Percentiles rank a stretch among this genome's conserved stretches.
Conservation (phyloP, 148 eudicot species). For the Rhododendron griersonianum region DNA sequence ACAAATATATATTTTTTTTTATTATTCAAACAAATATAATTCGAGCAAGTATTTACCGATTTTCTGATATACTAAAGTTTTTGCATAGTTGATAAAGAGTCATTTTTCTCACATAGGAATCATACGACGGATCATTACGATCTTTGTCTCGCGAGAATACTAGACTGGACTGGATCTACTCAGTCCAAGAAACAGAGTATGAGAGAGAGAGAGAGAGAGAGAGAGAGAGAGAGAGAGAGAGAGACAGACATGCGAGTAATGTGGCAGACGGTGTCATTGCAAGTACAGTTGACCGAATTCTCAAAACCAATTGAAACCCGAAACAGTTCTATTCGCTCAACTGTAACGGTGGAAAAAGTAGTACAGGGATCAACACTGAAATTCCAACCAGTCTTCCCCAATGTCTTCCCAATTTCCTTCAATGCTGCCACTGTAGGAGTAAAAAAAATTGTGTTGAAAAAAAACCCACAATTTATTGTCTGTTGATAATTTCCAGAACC, state of each 20-base stretch:
- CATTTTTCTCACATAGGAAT: too few relatives aligned
- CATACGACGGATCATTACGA: too few relatives aligned
- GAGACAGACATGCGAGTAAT: constrained; percentile 22
- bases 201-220: neutral
- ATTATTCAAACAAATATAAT: too few relatives aligned
- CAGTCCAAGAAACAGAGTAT: too few relatives aligned
- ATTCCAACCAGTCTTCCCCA: constrained; percentile 33
- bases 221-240: constrained; percentile 1
- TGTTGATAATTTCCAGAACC: neutral
- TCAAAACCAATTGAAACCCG: neutral
- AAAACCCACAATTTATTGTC: too few relatives aligned
- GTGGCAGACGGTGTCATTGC: constrained; percentile 23
- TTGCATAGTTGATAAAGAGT: too few relatives aligned
- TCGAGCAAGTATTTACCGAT: too few relatives aligned
- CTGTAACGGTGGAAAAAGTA: constrained; percentile 6
- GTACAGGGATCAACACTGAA: constrained; percentile 26
- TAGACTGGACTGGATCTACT: too few relatives aligned
- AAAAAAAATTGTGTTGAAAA: neutral
- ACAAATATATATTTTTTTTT: too few relatives aligned
- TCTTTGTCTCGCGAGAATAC: too few relatives aligned
- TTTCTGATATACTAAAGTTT: too few relatives aligned
- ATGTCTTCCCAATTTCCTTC: constrained; percentile 15
- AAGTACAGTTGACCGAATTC: constrained; percentile 15
- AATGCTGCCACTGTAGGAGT: constrained; percentile 22
- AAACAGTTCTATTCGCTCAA: too few relatives aligned